A percentile compares a stretch with the other conserved stretches of the same genome.
These are phyloP conservation scores for Claviceps sp. DNA, from an alignment of 2,329 filamentous ascomycete species.

Conservation along the genomic window DNA sequence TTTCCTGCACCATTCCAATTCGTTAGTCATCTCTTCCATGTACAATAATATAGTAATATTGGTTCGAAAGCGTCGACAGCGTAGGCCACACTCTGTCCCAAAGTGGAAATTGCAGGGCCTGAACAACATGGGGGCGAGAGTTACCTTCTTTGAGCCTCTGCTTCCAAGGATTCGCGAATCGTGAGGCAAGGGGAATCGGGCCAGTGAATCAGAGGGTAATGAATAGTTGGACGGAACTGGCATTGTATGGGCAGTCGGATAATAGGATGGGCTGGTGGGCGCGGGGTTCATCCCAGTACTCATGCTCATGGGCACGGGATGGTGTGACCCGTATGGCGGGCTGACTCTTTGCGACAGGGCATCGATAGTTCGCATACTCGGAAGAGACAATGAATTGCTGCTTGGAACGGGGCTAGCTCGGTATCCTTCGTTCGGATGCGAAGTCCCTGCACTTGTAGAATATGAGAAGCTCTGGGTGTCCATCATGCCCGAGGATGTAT, in stretches of 20 bases:
- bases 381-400: slow-evolving; percentile 20
- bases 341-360: slow-evolving; percentile 14
- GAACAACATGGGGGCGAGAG: slow-evolving; percentile 7
- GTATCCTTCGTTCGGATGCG: slow-evolving; percentile 17
- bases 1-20: slow-evolving; percentile 32
- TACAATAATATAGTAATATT: neutral
- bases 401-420: slow-evolving; percentile 16
- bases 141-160: slow-evolving; percentile 45
- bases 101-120: no score
- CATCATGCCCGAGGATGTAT: slow-evolving; percentile 10
- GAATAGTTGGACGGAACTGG: slow-evolving; percentile 22
- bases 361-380: slow-evolving; percentile 29
- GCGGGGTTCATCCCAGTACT: slow-evolving; percentile 17
- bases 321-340: slow-evolving; percentile 16
- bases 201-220: slow-evolving; percentile 29
- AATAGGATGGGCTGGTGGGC: slow-evolving; percentile 27
- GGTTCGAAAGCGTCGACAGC: neutral
- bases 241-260: slow-evolving; percentile 25
- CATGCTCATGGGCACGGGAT: slow-evolving; percentile 23
- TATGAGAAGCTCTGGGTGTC: slow-evolving; percentile 19
- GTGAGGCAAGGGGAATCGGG: slow-evolving; percentile 33
- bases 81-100: no score
- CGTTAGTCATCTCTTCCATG: slow-evolving; percentile 1
- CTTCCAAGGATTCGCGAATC: slow-evolving; percentile 35
- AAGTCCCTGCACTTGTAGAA: slow-evolving; percentile 13